Evolutionary conservation across 2,329 filamentous ascomycete genomes (phyloP).

Genomic region (Colletotrichum camelliae): DNA sequence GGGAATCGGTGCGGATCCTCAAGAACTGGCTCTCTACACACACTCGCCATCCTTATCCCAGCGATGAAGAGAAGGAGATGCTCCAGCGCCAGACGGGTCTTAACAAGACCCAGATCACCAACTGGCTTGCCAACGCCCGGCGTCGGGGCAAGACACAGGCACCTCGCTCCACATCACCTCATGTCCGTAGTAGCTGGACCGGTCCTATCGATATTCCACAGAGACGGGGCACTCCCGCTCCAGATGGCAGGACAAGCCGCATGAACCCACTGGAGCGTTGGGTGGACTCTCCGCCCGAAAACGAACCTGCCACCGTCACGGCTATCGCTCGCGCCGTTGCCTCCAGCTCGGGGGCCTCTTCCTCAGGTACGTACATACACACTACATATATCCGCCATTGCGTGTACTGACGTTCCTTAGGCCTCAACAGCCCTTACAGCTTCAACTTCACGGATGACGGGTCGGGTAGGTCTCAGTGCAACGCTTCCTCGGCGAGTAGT

Average conservation of each 20-base stretch:
- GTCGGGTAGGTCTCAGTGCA: slow-evolving; percentile 61
- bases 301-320: slow-evolving; percentile 65
- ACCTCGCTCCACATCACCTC: slow-evolving; percentile 72
- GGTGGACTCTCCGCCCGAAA: slow-evolving; percentile 63
- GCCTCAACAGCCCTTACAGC: slow-evolving; percentile 62
- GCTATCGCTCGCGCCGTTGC: slow-evolving; percentile 64
- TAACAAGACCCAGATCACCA: slow-evolving; percentile 83
- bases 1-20: slow-evolving; percentile 79
- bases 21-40: slow-evolving; percentile 87
- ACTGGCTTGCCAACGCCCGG: slow-evolving; percentile 91
- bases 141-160: slow-evolving; percentile 79
- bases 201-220: slow-evolving; percentile 77
- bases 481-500: slow-evolving; percentile 65
- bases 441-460: slow-evolving; percentile 66
- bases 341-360: slow-evolving; percentile 53
- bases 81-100: slow-evolving; percentile 81
- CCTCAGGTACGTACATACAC: slow-evolving; percentile 5
- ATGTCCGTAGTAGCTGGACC: slow-evolving; percentile 63
- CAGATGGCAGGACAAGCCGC: slow-evolving; percentile 39
- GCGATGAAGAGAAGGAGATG: slow-evolving; percentile 82
- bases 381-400: neutral
- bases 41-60: slow-evolving; percentile 84
- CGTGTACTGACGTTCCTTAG: slow-evolving; percentile 32
- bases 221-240: slow-evolving; percentile 59
- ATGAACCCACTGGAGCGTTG: slow-evolving; percentile 66